Evolutionary conservation across 1,139 yeast species (phyloP).

Genomic region (Lodderomyces metapsilosis): DNA sequence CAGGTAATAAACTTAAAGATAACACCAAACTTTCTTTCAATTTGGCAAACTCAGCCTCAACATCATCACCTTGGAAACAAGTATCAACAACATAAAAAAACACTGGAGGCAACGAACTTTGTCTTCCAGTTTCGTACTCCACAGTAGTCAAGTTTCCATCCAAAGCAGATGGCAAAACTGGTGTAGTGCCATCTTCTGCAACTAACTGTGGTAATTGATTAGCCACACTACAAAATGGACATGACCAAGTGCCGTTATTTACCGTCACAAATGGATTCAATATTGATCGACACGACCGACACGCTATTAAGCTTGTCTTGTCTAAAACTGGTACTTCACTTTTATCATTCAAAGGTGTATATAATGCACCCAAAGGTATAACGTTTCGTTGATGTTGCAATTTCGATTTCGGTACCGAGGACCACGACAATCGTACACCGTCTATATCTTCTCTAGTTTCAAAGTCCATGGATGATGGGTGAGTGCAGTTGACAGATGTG

Average conservation of each 20-base stretch:
- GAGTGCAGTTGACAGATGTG: too few relatives aligned
- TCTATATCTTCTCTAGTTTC: conserved; percentile 85
- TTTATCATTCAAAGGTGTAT: conserved; percentile 63
- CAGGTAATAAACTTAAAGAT: conserved; percentile 59
- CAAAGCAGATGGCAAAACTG: conserved; percentile 30
- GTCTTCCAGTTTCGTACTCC: conserved; percentile 56
- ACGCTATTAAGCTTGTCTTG: conserved; percentile 30
- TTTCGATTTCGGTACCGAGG: conserved; percentile 64
- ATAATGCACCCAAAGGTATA: conserved; percentile 63
- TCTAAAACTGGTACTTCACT: conserved; percentile 38
- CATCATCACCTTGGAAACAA: conserved; percentile 48
- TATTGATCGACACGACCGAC: conserved; percentile 61
- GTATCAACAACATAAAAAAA: conserved; percentile 69
- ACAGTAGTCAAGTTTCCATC: conserved; percentile 50
- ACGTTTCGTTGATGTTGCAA: conserved; percentile 58
- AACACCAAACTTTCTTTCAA: conserved; percentile 54
- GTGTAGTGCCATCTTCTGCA: conserved; percentile 15
- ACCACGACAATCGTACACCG: conserved; percentile 92
- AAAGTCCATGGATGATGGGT: conserved; percentile 35
- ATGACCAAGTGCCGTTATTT: conserved; percentile 53
- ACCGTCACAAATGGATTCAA: conserved; percentile 54
- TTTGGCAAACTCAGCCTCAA: conserved; percentile 40
- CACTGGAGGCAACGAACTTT: conserved; percentile 45
- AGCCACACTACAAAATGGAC: conserved; percentile 58
- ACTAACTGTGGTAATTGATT: conserved; percentile 38